Evolutionary conservation across 306 rosid genomes (phyloP).

Genomic region (Rubus parviflorus): DNA sequence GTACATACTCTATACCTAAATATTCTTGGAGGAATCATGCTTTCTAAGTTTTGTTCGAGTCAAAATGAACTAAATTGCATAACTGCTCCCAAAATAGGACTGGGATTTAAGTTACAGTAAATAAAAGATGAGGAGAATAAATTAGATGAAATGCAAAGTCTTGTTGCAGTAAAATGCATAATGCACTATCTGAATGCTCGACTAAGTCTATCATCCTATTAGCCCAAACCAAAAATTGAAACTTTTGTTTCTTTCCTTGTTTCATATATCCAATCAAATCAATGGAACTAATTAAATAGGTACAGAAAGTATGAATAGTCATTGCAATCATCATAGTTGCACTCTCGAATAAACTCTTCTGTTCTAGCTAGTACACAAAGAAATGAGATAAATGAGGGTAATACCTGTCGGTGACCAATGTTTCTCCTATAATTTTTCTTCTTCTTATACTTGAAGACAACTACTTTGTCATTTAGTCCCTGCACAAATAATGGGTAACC

Average conservation of each 20-base stretch:
- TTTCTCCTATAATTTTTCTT: slow-evolving; percentile 90
- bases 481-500: slow-evolving; percentile 30
- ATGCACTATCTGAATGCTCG: not conserved
- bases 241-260: not conserved
- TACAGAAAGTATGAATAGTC: not conserved
- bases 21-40: not conserved
- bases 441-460: slow-evolving; percentile 85
- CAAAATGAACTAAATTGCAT: not conserved
- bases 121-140: not conserved
- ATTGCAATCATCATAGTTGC: not conserved
- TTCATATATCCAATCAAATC: not conserved
- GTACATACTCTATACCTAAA: not conserved
- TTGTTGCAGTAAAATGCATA: not conserved
- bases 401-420: slow-evolving; percentile 94
- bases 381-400: not conserved
- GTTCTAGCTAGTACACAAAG: slow-evolving; percentile 5
- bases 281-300: not conserved
- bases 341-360: not conserved
- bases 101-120: not conserved
- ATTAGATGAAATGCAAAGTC: not conserved
- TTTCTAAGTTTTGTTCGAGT: not conserved
- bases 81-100: not conserved
- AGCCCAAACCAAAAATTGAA: not conserved
- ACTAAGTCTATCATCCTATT: not conserved
- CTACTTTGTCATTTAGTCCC: slow-evolving; percentile 74